phyloP scores from a whole-genome alignment of 768 basidiomycete genomes.

The Pisolithus orientalis region DNA sequence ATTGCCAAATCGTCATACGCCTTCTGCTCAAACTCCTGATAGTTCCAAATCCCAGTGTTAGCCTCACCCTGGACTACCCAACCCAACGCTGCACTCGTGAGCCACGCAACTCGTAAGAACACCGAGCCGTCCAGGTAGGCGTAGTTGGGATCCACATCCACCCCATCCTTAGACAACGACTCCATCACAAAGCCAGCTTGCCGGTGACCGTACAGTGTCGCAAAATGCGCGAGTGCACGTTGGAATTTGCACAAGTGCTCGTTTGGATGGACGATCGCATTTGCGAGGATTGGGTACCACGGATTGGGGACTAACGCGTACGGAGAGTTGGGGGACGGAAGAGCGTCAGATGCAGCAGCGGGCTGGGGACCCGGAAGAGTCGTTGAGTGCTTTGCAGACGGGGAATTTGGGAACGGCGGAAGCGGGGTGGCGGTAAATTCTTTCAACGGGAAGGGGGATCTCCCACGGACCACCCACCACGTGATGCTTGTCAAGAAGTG shows the following conservation, averaged over 20 bases:
- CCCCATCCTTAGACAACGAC: slow-evolving; percentile 15
- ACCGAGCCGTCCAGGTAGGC: slow-evolving; percentile 51
- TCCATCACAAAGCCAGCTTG: slow-evolving; percentile 28
- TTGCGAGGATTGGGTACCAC: slow-evolving; percentile 53
- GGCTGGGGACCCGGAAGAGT: slow-evolving; percentile 16
- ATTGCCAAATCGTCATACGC: slow-evolving; percentile 21
- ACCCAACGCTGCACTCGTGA: slow-evolving; percentile 40
- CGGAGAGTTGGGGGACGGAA: slow-evolving; percentile 28
- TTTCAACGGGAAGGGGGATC: slow-evolving; percentile 41
- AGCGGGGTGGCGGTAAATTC: slow-evolving; percentile 39
- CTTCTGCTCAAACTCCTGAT: slow-evolving; percentile 22
- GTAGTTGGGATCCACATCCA: slow-evolving; percentile 41
- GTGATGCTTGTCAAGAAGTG: slow-evolving; percentile 49
- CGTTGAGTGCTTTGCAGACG: slow-evolving; percentile 18
- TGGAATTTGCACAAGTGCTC: slow-evolving; percentile 49
- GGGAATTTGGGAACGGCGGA: slow-evolving; percentile 12
- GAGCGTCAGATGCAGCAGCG: slow-evolving; percentile 17
- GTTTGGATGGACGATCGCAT: slow-evolving; percentile 49
- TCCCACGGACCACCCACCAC: slow-evolving; percentile 55
- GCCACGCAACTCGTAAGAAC: slow-evolving; percentile 51
- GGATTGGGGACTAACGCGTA: slow-evolving; percentile 41
- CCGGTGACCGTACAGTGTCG: slow-evolving; percentile 37
- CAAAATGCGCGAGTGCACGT: slow-evolving; percentile 45
- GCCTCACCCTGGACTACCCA: slow-evolving; percentile 36
- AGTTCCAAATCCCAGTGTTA: slow-evolving; percentile 22